A percentile compares a stretch with the other conserved stretches of the same genome.
phyloP scores from a whole-genome alignment of 768 basidiomycete genomes.

The Suillus discolor region DNA sequence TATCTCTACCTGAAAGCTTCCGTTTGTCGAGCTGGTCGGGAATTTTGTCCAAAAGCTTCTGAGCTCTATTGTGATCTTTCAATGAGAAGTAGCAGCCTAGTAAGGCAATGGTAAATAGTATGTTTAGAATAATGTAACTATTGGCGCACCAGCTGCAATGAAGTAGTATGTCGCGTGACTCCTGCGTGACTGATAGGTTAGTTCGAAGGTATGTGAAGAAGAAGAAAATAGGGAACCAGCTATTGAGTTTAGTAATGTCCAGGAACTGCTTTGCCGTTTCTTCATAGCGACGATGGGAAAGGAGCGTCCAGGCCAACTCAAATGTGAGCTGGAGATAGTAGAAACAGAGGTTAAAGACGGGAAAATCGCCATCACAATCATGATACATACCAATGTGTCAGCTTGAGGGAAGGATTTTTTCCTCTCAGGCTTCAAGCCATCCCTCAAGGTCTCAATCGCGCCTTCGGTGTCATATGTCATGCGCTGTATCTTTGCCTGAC shows the following conservation, averaged over 20 bases:
- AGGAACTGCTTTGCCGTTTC: conserved; percentile 72
- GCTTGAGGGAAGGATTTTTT: conserved; percentile 65
- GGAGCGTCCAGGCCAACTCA: conserved; percentile 77
- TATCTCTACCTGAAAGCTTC: conserved; percentile 65
- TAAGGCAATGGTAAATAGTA: background rate
- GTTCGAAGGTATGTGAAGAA: background rate
- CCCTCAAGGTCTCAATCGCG: conserved; percentile 64
- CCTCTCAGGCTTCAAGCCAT: conserved; percentile 56
- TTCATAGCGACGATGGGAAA: conserved; percentile 62
- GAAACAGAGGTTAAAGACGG: background rate
- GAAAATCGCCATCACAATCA: background rate
- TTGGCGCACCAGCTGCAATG: conserved; percentile 59
- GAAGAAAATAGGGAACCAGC: conserved; percentile 47
- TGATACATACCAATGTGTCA: conserved; percentile 59
- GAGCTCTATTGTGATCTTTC: conserved; percentile 57
- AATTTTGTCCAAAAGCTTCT: conserved; percentile 61
- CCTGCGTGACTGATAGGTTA: conserved; percentile 39
- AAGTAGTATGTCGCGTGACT: conserved; percentile 81
- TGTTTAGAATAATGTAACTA: conserved; percentile 3
- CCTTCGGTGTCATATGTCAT: conserved; percentile 66
- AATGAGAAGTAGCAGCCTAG: conserved; percentile 65
- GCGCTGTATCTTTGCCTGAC: conserved; percentile 72
- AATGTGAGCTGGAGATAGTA: conserved; percentile 57
- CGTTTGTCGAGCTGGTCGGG: conserved; percentile 59
- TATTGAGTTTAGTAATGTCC: conserved; percentile 64